Evolutionary conservation across 495 filamentous ascomycete species (phyloP), one percentile per base, ranked within the genome.

Genomic region (Talaromyces nanjingensis): DNA sequence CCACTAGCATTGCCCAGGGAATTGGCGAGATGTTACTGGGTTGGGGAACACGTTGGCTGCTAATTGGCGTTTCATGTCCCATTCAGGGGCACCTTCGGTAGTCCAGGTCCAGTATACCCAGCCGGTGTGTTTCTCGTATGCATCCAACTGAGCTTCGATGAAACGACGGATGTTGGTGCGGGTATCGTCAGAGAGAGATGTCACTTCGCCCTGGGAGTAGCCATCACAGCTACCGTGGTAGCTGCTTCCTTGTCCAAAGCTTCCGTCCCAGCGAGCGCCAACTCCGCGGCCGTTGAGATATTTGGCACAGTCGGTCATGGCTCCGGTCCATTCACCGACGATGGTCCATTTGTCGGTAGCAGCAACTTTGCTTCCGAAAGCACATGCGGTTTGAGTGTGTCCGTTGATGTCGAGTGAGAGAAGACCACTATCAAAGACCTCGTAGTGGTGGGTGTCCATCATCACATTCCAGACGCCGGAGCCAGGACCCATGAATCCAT

Each of bases 61-160:
- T 20, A 88, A 69, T 60, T 87, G 79, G 74, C 83, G 82, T 77
- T 86, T 78, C 82, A 96, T 87, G 70, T 93, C 86, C 92, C 92
- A 97, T 74, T 93, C 91, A 0, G 92, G 92, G 29, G 91, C 84
- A 45, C 83, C 87, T 67, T 96, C 90, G n/a, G 86, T 91, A 77
- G 91, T 93, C 85, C 90, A 92, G 6, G 86, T 86, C 90, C 90
- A 93, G 76, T 89, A 92, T 63, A 93, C 76, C 90, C 90, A 93
- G 16, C 90, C 90, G 0, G 70, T 75, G 20, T 81, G 82, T 68
- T 80, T 77, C 76, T 92, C 89, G 67, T 83, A 92, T 6, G 88
- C 87, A 69, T 90, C 87, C 12, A 92, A 77, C 70, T 92, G 89
- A 6, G 85, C 88, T 68, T 90, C 87, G 62, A 91, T 86, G 69